Base-by-base conservation (phyloP, 106 monocot species). In the Acanthochlamys bracteata region DNA sequence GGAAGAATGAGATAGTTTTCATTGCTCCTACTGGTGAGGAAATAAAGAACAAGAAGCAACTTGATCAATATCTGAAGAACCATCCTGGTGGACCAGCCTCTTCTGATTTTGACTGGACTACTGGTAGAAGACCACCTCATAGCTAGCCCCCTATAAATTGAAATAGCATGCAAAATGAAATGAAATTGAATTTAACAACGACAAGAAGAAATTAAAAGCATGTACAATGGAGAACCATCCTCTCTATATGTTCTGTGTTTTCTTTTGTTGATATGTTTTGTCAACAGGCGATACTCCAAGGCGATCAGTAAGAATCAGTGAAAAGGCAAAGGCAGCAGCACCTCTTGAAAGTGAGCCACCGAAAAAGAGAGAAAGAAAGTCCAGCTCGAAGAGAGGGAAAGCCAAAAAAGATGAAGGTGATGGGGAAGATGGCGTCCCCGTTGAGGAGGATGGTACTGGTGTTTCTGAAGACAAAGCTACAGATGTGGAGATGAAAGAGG, bases 71-170 rank as follows among this genome's bases (percentile, higher is more conserved):
- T 47, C 74, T 92, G 19, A 70, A 75, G 39, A 78, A 81, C 6
- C 73, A 92, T 41, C 81, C 87, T 58, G 86, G 84, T 54, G 74
- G 68, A 49, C 87, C 87, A 39, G 33, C 79, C 11, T 71, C 77
- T 4, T 84, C 86, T 55, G 80, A 83, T 25, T 92, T 92, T 65
- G 87, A 92, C 24, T 92, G 92, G 92, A 69, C 80, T 63, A 83
- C 80, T 59, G 91, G 91, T 49, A 49, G 10, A 49, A 12, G 12
- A 12, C 17, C 49, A 14, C 49, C 49, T 49, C 49, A 14, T 17
- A 14, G 4, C 9, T 10, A 12, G 12, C 2, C 1, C 49, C 10
- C 49, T 7, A 13, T 8, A 8, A 49, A 2, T 14, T 49, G 2
- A 49, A 49, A 17, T 49, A 49, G 9, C 2, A 17, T 14, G 49